A percentile compares a stretch with the other conserved stretches of the same genome.
These are phyloP conservation scores for Coniella vitis DNA, from an alignment of 2,329 filamentous ascomycete genomes.

Conservation along the genomic window DNA sequence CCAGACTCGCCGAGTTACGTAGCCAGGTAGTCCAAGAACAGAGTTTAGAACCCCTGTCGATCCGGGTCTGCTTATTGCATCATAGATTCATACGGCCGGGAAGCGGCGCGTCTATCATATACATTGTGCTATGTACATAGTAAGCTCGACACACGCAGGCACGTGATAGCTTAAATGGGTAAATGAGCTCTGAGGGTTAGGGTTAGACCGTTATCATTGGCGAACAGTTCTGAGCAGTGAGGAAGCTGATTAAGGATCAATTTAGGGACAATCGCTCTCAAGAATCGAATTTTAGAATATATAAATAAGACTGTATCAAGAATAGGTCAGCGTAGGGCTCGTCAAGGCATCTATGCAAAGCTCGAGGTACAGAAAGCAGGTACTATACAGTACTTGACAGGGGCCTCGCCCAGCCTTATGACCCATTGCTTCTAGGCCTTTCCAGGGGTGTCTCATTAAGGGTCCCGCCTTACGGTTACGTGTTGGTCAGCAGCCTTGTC, in stretches of 20 bases:
- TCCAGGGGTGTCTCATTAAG: conserved; percentile 9
- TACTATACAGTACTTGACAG: too few species aligned
- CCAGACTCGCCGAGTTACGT: too few species aligned
- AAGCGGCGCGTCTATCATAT: neutral
- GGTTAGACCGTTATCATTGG: neutral
- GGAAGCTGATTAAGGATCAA: too few species aligned
- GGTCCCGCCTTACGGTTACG: neutral
- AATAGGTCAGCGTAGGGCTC: too few species aligned
- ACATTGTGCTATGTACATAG: too few species aligned
- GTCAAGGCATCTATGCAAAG: too few species aligned
- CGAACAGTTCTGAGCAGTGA: neutral
- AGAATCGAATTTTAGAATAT: too few species aligned
- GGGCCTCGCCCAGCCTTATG: neutral
- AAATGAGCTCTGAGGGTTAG: neutral
- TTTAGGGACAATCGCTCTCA: too few species aligned
- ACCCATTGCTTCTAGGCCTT: conserved; percentile 4
- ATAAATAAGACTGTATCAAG: too few species aligned
- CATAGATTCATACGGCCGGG: conserved; percentile 1
- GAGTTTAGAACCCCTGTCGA: neutral
- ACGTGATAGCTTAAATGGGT: conserved; percentile 1
- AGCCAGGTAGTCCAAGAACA: too few species aligned
- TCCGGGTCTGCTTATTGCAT: neutral
- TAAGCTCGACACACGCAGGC: conserved; percentile 1
- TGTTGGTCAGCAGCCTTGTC: conserved; percentile 14
- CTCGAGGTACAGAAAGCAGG: too few species aligned